Conservation (phyloP, 257 asterid genomes). For the Coffea canephora region DNA sequence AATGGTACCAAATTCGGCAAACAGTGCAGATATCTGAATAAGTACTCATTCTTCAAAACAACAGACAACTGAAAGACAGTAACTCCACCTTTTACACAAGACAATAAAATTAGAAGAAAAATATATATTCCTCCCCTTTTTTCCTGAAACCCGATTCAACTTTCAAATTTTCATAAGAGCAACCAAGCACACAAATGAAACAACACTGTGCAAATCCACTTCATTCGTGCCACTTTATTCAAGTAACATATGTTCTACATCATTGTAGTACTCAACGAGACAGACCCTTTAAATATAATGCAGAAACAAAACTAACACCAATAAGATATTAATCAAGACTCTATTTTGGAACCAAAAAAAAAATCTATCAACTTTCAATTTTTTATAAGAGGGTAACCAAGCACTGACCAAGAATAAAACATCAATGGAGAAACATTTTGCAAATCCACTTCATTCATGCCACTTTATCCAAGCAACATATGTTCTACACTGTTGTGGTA, state of each 20-base stretch:
- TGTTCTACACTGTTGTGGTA: background rate
- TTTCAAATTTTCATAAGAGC: background rate
- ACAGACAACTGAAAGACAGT: no score
- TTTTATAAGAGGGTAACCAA: background rate
- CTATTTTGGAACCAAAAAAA: background rate
- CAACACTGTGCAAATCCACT: background rate
- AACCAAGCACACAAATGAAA: background rate
- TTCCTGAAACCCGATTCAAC: background rate
- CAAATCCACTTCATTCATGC: background rate
- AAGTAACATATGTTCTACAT: background rate
- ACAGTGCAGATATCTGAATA: no score
- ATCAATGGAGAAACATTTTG: background rate
- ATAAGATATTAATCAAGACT: no score
- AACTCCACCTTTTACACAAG: background rate
- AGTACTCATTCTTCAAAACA: no score
- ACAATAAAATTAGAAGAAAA: conserved; percentile 3
- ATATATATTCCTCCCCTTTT: background rate
- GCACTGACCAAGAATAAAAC: background rate
- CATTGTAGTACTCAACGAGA: no score
- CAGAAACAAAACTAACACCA: no score
- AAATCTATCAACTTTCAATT: background rate
- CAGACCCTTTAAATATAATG: background rate
- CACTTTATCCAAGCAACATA: background rate
- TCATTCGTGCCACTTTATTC: background rate
- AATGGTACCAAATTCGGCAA: no score